These are phyloP conservation scores for Dictyostelium purpureum DNA, from an alignment of 78 protist species.

Conservation along the genomic window DNA sequence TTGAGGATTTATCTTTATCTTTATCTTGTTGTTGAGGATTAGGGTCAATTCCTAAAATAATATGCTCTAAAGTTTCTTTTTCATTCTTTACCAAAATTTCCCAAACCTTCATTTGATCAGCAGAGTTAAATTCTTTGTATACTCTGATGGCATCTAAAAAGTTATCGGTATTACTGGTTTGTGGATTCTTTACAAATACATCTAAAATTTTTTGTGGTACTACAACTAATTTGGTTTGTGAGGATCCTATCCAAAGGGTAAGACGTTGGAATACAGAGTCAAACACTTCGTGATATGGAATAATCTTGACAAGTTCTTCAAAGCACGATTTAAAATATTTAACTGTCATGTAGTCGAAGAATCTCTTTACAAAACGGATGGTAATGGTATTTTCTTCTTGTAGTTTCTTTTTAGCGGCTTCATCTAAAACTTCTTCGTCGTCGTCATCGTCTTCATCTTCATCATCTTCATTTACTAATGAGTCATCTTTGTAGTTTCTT, in stretches of 20 bases:
- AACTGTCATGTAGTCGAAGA: not conserved
- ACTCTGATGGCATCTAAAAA: not conserved
- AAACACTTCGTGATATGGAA: constrained; percentile 33
- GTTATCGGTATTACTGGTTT: not conserved
- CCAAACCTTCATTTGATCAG: constrained; percentile 23
- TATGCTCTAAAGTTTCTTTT: not conserved
- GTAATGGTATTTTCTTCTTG: not conserved
- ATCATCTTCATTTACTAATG: not conserved
- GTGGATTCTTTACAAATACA: not conserved
- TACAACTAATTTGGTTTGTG: not conserved
- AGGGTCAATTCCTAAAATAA: not conserved
- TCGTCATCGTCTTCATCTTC: not conserved
- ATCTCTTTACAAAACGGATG: not conserved
- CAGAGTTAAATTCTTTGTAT: not conserved
- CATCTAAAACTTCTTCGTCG: not conserved
- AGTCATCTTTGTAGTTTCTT: not conserved
- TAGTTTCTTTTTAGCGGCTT: not conserved
- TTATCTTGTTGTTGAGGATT: not conserved
- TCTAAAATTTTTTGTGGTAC: constrained; percentile 10
- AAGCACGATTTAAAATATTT: not conserved
- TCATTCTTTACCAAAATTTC: not conserved
- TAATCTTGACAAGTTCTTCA: not conserved
- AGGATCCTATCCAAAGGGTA: constrained; percentile 38
- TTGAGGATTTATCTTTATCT: not conserved
- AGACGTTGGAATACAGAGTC: constrained; percentile 27